Percentiles rank a stretch among this genome's conserved stretches.
Evolutionary conservation across 805 yeast genomes (phyloP).

Genomic region (Yamadazyma phyllophila): DNA sequence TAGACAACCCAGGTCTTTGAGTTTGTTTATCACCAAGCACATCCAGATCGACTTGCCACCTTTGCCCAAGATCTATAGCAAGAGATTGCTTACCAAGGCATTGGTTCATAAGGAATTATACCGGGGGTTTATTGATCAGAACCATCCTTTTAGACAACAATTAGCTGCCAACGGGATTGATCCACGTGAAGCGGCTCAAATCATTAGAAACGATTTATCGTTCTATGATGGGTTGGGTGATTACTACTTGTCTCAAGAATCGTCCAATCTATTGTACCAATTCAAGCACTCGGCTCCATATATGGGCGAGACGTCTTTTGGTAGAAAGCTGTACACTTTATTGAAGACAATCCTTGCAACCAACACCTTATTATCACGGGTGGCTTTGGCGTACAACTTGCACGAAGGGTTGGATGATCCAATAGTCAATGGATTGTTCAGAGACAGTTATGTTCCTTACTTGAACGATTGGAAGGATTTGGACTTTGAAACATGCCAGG

Average conservation of each 20-base stretch:
- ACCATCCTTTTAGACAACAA: conserved; percentile 24
- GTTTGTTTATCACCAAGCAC: conserved; percentile 23
- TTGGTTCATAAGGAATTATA: conserved; percentile 39
- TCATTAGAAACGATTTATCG: conserved; percentile 34
- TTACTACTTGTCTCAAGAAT: conserved; percentile 36
- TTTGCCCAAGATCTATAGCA: conserved; percentile 31
- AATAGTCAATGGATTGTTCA: conserved; percentile 20
- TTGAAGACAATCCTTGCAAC: conserved; percentile 35
- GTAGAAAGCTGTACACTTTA: conserved; percentile 24
- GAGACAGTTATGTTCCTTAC: conserved; percentile 28
- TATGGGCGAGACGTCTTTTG: conserved; percentile 18
- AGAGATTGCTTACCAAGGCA: conserved; percentile 29
- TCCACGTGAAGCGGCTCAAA: conserved; percentile 19
- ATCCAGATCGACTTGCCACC: conserved; percentile 29
- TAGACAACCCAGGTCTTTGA: conserved; percentile 16
- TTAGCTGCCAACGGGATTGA: conserved; percentile 19
- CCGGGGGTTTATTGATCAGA: conserved; percentile 25
- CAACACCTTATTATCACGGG: conserved; percentile 35
- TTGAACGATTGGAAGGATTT: conserved; percentile 16
- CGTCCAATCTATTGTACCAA: conserved; percentile 32
- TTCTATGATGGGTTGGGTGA: conserved; percentile 44
- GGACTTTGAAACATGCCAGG: conserved; percentile 11
- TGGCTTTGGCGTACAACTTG: conserved; percentile 34
- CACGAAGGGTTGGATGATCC: conserved; percentile 34
- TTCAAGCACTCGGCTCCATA: conserved; percentile 19